Base-by-base conservation (phyloP, 2,329 filamentous ascomycete species). In the Monosporascus sp. region DNA sequence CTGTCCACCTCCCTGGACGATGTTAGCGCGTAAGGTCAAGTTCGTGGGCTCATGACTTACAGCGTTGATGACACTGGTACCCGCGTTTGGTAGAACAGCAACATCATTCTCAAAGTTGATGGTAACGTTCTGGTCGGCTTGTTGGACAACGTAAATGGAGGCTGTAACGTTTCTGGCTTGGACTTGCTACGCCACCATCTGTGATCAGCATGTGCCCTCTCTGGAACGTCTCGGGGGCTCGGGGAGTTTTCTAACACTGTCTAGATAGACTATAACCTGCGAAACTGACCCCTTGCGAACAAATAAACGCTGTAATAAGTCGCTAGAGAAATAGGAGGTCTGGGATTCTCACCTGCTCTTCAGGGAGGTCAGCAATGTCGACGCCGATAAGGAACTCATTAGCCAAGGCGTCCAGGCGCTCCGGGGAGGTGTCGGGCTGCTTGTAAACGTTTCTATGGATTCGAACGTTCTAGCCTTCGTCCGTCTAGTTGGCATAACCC, bases 371-470 rank as follows among this genome's bases (percentile, higher is more conserved):
- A 9, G 80, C 68, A 37, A 91, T 79, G 52, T 78, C 77, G 6
- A 81, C 83, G 49, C 79, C 85, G 54, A 90, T 79, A 9, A 92
- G 76, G 70, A 91, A 90, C 34, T 83, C 69, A 59, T 91, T 84
- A 53, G 87, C 86, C 3, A 91, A 75, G 38, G 85, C 76, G 60
- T 92, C 80, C 46, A 92, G 73, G 60, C 83, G 88, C 36, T 75
- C 73, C 60, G 83, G 75, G 1, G 79, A 80, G 36, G 88, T 85
- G 55, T 88, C 81, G 1, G 88, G 88, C 57, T 87, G 81, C 69
- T 91, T 91, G 76, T 86, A 92, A n/a, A 91, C 85, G 63, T 91
- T 91, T 60, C 88, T 89, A 59, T 88, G 88, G 57, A 91, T 82
- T 27, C 87, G 80, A 3, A 91, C 78, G 57, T 85, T 90, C 89